Percentiles rank a stretch among this genome's conserved stretches.
phyloP scores from a whole-genome alignment of 371 early-diverging fungal species.

The Mortierella sp. region DNA sequence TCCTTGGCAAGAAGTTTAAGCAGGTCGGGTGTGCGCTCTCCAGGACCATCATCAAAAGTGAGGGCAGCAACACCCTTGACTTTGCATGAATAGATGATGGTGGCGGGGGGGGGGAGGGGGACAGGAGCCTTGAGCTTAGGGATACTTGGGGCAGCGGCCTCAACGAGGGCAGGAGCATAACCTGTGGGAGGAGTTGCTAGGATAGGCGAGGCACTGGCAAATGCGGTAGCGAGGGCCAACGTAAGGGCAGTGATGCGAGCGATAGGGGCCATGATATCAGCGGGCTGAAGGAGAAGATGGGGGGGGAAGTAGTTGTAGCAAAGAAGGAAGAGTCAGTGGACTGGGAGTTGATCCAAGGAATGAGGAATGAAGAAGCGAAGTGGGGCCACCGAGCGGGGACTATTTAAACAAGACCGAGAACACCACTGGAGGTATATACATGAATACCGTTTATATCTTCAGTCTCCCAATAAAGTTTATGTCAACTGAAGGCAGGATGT shows the following conservation, averaged over 20 bases:
- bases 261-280: conserved; percentile 33
- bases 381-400: no score
- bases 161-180: not conserved
- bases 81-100: conserved; percentile 36
- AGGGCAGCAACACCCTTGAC: conserved; percentile 60
- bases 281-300: not conserved
- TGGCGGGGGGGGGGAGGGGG: not conserved
- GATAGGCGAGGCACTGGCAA: conserved; percentile 17
- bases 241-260: conserved; percentile 28
- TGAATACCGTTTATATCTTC: no score
- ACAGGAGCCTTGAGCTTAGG: no score
- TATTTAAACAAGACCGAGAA: no score
- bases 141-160: not conserved
- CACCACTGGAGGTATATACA: no score
- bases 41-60: conserved; percentile 69
- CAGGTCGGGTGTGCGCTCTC: conserved; percentile 54
- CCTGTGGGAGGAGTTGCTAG: not conserved
- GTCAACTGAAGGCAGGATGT: no score
- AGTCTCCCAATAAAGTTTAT: no score
- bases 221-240: conserved; percentile 23
- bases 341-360: no score
- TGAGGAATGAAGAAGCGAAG: no score
- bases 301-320: not conserved
- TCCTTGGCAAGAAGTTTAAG: conserved; percentile 50
- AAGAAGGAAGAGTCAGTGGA: not conserved